A percentile compares a stretch with the other conserved stretches of the same genome.
These are phyloP conservation scores for Termitomyces sp. DNA, from an alignment of 768 basidiomycete species.

Conservation along the genomic window DNA sequence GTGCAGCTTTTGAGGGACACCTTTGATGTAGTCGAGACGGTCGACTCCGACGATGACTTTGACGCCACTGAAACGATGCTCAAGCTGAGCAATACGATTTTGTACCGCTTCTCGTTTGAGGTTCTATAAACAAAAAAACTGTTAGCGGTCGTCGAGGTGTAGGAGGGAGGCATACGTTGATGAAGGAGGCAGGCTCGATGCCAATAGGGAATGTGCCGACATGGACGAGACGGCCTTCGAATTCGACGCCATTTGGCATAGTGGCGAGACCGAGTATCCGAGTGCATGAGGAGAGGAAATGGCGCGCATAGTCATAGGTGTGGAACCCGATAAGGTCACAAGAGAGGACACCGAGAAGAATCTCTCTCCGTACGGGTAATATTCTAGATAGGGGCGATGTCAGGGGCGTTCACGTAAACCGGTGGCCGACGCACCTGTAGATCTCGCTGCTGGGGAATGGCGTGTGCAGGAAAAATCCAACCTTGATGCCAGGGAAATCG, in stretches of 20 bases:
- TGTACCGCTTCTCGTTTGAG: conserved; percentile 76
- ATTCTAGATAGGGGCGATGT: conserved; percentile 51
- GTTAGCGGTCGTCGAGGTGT: not conserved
- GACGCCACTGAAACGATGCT: conserved; percentile 87
- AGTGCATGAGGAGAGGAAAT: conserved; percentile 98
- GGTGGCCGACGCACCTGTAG: conserved; percentile 61
- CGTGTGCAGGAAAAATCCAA: conserved; percentile 98
- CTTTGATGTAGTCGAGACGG: conserved; percentile 99
- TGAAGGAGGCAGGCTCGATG: conserved; percentile 91
- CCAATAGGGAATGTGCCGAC: conserved; percentile 99
- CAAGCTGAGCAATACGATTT: conserved; percentile 72
- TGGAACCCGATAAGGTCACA: conserved; percentile 99
- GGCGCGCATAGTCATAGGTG: conserved; percentile 99
- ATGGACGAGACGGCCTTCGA: conserved; percentile 90
- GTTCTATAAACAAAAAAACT: conserved; percentile 43
- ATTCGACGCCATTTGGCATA: conserved; percentile 97
- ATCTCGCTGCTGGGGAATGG: conserved; percentile 98
- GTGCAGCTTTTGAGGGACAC: conserved; percentile 97
- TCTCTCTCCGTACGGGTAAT: conserved; percentile 94
- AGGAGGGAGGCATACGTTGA: conserved; percentile 45
- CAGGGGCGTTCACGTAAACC: not conserved
- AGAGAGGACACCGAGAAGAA: conserved; percentile 91
- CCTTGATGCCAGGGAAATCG: conserved; percentile 69
- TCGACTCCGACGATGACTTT: conserved; percentile 99
- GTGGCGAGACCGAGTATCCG: conserved; percentile 92